Percentiles rank a stretch among this genome's conserved stretches.
These are phyloP conservation scores for Stropharia rugosoannulata DNA, from an alignment of 768 basidiomycete species.

Conservation along the genomic window DNA sequence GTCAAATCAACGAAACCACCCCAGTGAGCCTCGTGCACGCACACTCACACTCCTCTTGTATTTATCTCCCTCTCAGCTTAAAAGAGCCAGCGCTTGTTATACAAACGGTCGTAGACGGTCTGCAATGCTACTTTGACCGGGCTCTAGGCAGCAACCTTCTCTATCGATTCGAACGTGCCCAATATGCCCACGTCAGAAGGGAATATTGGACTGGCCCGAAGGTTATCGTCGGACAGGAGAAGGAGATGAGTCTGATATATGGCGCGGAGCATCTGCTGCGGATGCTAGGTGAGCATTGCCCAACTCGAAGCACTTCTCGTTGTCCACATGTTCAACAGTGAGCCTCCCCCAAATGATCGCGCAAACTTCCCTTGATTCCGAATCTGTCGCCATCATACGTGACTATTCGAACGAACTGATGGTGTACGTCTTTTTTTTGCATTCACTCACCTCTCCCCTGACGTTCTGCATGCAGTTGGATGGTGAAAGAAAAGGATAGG, in stretches of 20 bases:
- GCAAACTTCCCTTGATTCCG: conserved; percentile 86
- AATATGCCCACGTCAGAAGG: conserved; percentile 81
- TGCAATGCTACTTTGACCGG: conserved; percentile 92
- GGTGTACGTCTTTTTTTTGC: conserved; percentile 41
- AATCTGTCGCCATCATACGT: conserved; percentile 76
- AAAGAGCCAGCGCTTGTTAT: conserved; percentile 70
- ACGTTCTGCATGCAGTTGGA: conserved; percentile 55
- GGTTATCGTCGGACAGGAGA: conserved; percentile 63
- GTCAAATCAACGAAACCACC: conserved; percentile 49
- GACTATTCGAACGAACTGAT: conserved; percentile 92
- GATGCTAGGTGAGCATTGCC: conserved; percentile 76
- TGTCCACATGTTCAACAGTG: conserved; percentile 46
- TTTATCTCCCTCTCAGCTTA: conserved; percentile 37
- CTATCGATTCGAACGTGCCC: conserved; percentile 93
- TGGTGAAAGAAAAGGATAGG: conserved; percentile 70
- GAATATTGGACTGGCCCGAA: conserved; percentile 70
- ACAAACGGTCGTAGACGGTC: conserved; percentile 80
- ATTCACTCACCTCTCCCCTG: not conserved
- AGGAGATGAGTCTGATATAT: conserved; percentile 88
- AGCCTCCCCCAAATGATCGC: conserved; percentile 90
- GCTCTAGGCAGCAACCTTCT: conserved; percentile 86
- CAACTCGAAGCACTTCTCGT: not conserved
- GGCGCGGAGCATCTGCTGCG: conserved; percentile 93
- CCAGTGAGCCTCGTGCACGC: conserved; percentile 33
- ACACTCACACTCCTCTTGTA: not conserved